phyloP scores from a whole-genome alignment of 768 basidiomycete genomes.

The Trametes cinnabarina region DNA sequence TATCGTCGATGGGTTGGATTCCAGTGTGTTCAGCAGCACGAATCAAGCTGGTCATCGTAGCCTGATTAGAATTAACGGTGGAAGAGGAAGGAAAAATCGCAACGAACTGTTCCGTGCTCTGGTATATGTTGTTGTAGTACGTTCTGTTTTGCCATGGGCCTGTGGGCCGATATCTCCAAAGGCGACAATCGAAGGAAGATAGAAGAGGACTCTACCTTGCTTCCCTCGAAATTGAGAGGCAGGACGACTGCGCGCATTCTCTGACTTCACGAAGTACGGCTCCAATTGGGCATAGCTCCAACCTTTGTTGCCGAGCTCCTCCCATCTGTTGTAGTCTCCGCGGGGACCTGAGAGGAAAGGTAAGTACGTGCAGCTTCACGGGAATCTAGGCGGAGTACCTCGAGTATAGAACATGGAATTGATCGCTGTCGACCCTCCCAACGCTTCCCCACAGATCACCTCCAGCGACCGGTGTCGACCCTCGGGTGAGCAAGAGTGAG shows the following conservation, averaged over 20 bases:
- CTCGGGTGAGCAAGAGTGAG: background rate
- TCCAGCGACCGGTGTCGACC: background rate
- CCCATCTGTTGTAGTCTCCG: slow-evolving; percentile 34
- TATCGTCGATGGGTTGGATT: slow-evolving; percentile 12
- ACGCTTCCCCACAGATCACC: slow-evolving; percentile 26
- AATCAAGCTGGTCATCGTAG: background rate
- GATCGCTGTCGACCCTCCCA: slow-evolving; percentile 48
- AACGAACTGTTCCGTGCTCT: slow-evolving; percentile 5
- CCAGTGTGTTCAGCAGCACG: slow-evolving; percentile 19
- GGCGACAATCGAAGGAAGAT: background rate
- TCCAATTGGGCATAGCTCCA: slow-evolving; percentile 37
- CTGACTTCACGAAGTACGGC: slow-evolving; percentile 36
- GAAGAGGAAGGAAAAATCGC: background rate
- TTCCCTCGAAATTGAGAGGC: background rate
- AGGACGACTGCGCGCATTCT: slow-evolving; percentile 15
- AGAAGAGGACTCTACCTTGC: background rate
- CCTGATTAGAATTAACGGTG: background rate
- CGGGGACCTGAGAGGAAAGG: slow-evolving; percentile 15
- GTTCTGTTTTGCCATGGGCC: slow-evolving; percentile 17
- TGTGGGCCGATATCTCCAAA: background rate
- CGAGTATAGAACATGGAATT: slow-evolving; percentile 41
- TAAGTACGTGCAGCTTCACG: no score
- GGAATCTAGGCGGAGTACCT: no score
- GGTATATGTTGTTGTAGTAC: slow-evolving; percentile 2
- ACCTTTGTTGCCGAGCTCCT: slow-evolving; percentile 28